Base-by-base conservation (phyloP, 2,329 filamentous ascomycete species). In the Dichotomopilus funicola region DNA sequence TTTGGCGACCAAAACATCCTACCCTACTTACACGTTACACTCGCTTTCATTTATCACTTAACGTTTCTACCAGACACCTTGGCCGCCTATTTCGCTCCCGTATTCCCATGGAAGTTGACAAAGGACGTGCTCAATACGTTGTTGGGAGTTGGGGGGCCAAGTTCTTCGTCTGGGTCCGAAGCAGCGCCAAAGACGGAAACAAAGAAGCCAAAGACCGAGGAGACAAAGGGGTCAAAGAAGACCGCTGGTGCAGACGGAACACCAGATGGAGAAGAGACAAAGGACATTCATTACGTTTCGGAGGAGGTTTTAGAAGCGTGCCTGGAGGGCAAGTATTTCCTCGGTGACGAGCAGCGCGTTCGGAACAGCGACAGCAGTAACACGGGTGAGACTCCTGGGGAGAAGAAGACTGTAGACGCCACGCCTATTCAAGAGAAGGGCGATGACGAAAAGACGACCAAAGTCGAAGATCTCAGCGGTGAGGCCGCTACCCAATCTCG, bases 41-140 rank as follows among this genome's bases (percentile, higher is more conserved):
- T 89, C 33, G 77, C 80, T 0, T 88, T 87, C 61, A 65, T 88
- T 6, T 63, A 70, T 2, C 72, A 76, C 33, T 65, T 83, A 47
- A 69, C 72, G 1, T 65, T 66, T 6, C 70, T 68, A 5, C 72
- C 73, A 0, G 64, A 66, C 0, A 78, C 75, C 0, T 77, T 77
- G 68, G 65, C 56, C 11, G 19, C 19, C 6, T 67, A 72, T 13
- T 66, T 81, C 2, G 75, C 78, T 43, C n/a, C 56, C 3, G 57
- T 61, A 10, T 72, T 72, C n/a, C 63, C 74, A 0, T 78, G 76
- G 66, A 66, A 67, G 2, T 58, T 73, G 0, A 63, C 73, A 53
- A 70, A 63, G 58, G 64, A 64, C 4, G 71, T 68, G 63, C 64
- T 78, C 1, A 78, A 78, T 58, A 58, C 54, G 44, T 59, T 67